phyloP scores from a whole-genome alignment of 768 basidiomycete genomes.

The Termitomyces titanicus region DNA sequence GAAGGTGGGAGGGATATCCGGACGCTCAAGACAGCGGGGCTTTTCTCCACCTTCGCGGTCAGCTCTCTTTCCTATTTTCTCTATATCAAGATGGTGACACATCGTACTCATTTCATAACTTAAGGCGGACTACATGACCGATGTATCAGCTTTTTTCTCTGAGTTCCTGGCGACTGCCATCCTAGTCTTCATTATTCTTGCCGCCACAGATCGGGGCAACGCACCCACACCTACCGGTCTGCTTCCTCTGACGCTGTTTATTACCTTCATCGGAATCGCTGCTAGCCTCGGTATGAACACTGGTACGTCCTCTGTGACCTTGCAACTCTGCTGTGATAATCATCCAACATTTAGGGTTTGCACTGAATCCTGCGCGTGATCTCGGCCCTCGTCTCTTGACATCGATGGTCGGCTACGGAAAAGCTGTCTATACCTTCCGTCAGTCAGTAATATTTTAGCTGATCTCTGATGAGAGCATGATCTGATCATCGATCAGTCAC shows the following conservation, averaged over 20 bases:
- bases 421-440: constrained; percentile 36
- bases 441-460: constrained; percentile 29
- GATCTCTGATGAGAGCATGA: background rate
- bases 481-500: constrained; percentile 35
- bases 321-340: background rate
- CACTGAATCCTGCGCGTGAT: constrained; percentile 33
- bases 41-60: constrained; percentile 64
- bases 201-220: constrained; percentile 52
- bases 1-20: constrained; percentile 55
- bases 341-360: constrained; percentile 24
- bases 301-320: constrained; percentile 16
- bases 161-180: constrained; percentile 61
- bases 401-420: constrained; percentile 69
- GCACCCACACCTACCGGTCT: constrained; percentile 44
- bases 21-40: constrained; percentile 49
- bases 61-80: constrained; percentile 16
- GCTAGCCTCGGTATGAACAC: constrained; percentile 63
- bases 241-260: constrained; percentile 55
- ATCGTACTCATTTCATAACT: background rate
- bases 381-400: constrained; percentile 66
- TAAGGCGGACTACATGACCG: constrained; percentile 29
- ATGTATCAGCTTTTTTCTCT: constrained; percentile 37
- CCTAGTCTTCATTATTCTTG: constrained; percentile 54
- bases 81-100: background rate
- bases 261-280: constrained; percentile 55